Evolutionary conservation across 257 asterid genomes (phyloP).

Genomic region (Solanum microdontum): DNA sequence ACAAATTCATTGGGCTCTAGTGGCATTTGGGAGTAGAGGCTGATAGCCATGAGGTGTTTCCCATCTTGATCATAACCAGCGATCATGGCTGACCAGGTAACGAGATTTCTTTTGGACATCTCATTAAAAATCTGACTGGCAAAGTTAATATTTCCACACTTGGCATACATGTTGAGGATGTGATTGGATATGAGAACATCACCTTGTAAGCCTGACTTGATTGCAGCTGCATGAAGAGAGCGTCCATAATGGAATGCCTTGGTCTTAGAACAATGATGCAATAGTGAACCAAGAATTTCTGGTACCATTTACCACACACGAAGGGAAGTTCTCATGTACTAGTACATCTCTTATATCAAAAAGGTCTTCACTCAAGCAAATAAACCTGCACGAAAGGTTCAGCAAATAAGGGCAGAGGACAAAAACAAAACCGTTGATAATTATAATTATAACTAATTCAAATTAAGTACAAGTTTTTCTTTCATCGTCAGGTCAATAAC

Average conservation of each 20-base stretch:
- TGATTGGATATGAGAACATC: constrained; percentile 36
- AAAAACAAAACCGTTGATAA: background rate
- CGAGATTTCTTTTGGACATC: constrained; percentile 43
- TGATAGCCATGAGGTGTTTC: constrained; percentile 28
- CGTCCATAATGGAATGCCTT: constrained; percentile 25
- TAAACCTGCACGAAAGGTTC: background rate
- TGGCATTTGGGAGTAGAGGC: constrained; percentile 34
- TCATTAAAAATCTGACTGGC: constrained; percentile 53
- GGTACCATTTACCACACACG: constrained; percentile 13
- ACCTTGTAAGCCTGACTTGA: constrained; percentile 38
- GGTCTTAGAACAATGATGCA: constrained; percentile 48
- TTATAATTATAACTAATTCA: background rate
- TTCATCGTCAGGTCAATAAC: background rate
- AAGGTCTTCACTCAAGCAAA: background rate
- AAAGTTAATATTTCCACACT: constrained; percentile 36
- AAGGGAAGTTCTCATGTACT: background rate
- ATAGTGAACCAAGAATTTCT: constrained; percentile 33
- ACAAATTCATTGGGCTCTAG: constrained; percentile 48
- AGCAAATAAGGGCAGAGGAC: background rate
- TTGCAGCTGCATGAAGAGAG: constrained; percentile 46
- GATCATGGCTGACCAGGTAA: constrained; percentile 65
- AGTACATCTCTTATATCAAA: background rate
- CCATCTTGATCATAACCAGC: constrained; percentile 54
- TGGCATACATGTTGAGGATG: constrained; percentile 52
- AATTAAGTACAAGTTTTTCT: background rate